These are phyloP conservation scores for Leishmania lainsoni DNA, from an alignment of 208 protist species.

Conservation along the genomic window DNA sequence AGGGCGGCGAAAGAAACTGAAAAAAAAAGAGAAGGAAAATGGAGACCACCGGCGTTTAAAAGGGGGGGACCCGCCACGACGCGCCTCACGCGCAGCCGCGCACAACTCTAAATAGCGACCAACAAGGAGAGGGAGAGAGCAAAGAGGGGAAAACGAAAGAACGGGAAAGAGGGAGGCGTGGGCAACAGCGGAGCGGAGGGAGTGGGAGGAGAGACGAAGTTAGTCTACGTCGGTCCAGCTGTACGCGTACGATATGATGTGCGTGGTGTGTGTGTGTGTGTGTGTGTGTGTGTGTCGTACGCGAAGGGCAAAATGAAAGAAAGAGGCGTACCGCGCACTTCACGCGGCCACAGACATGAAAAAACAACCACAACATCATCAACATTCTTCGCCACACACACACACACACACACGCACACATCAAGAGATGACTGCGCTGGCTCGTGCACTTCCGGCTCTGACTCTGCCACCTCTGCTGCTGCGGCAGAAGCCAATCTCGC, in stretches of 20 bases:
- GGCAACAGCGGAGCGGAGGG: not conserved
- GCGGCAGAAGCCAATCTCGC: not conserved
- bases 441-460: not conserved
- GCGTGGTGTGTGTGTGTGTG: not conserved
- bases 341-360: not conserved
- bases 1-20: not conserved
- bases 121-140: not conserved
- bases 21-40: not conserved
- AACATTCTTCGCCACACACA: not conserved
- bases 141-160: slow-evolving; percentile 9
- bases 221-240: not conserved
- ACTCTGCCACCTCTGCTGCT: not conserved
- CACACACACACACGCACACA: not conserved
- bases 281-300: not conserved
- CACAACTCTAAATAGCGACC: not conserved
- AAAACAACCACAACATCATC: not conserved
- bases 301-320: not conserved
- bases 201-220: not conserved
- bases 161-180: not conserved
- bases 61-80: too few relatives aligned
- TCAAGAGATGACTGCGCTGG: not conserved
- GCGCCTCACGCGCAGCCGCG: not conserved
- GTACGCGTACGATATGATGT: not conserved
- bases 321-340: not conserved
- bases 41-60: too few relatives aligned